These are phyloP conservation scores for Beta corolliflora DNA, from an alignment of 179 eudicot genomes.

Conservation along the genomic window DNA sequence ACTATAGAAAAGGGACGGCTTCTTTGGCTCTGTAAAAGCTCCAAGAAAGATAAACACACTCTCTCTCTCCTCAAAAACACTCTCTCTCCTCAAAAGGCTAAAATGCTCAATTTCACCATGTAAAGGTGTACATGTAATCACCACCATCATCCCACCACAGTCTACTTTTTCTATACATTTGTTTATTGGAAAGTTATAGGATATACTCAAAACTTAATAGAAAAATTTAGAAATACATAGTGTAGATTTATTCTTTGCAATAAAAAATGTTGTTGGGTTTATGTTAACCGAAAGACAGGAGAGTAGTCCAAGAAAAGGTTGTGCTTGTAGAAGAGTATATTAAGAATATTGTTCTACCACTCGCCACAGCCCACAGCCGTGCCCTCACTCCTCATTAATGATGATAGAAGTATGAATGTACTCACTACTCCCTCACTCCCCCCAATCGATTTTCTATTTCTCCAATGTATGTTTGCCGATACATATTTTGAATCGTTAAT, in stretches of 20 bases:
- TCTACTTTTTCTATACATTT: constrained; percentile 12
- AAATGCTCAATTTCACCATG: constrained; percentile 18
- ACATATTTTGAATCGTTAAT: no score
- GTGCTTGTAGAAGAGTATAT: no score
- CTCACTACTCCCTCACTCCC: no score
- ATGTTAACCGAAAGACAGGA: constrained; percentile 13
- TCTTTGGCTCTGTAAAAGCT: constrained; percentile 15
- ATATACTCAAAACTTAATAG: constrained; percentile 12
- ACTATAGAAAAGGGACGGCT: not conserved
- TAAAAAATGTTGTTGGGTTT: constrained; percentile 3
- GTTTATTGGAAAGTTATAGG: constrained; percentile 4
- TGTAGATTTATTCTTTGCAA: not conserved
- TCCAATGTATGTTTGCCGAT: no score
- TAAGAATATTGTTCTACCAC: no score
- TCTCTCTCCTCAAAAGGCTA: constrained; percentile 25
- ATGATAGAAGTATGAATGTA: no score
- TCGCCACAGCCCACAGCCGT: no score
- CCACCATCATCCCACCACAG: constrained; percentile 27
- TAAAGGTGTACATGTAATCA: constrained; percentile 21
- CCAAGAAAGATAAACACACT: no score
- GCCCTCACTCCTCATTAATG: no score
- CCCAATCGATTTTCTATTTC: no score
- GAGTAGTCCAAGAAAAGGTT: constrained; percentile 2
- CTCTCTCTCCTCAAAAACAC: no score
- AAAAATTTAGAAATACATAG: not conserved